These are phyloP conservation scores for Aspergillus sclerotioniger DNA, from an alignment of 495 filamentous ascomycete genomes.

Conservation along the genomic window DNA sequence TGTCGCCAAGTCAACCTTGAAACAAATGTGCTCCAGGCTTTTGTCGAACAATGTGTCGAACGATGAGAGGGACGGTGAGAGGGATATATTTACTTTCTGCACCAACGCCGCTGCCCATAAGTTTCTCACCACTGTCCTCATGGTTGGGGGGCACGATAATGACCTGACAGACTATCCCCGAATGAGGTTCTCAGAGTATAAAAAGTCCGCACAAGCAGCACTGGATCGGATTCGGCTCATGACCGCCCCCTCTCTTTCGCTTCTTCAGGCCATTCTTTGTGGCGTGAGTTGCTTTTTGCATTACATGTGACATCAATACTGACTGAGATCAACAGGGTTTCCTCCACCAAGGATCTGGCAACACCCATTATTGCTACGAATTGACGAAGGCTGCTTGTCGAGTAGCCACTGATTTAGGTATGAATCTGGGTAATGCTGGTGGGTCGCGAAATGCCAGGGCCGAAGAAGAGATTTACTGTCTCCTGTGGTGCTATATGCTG, in stretches of 20 bases:
- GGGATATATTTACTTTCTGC: constrained; percentile 20
- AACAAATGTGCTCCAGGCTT: constrained; percentile 21
- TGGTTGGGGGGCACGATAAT: constrained; percentile 6
- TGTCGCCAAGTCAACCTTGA: constrained; percentile 14
- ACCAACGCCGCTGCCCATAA: constrained; percentile 22
- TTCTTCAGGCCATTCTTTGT: constrained; percentile 19
- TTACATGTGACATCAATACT: background rate
- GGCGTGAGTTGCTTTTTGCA: constrained; percentile 4
- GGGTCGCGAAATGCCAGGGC: background rate
- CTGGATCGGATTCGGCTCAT: constrained; percentile 18
- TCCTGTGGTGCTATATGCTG: constrained; percentile 27
- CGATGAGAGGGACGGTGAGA: constrained; percentile 7
- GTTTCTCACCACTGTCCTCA: constrained; percentile 17
- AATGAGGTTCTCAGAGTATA: constrained; percentile 11
- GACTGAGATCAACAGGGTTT: constrained; percentile 15
- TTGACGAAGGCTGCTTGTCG: constrained; percentile 22
- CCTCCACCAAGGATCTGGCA: constrained; percentile 23
- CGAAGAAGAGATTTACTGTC: constrained; percentile 24
- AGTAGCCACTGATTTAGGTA: constrained; percentile 19
- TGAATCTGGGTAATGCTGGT: background rate
- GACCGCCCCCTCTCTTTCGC: constrained; percentile 9
- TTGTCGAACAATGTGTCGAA: constrained; percentile 10
- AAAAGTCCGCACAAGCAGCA: constrained; percentile 16
- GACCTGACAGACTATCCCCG: constrained; percentile 13
- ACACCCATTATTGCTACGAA: constrained; percentile 15